phyloP scores from a whole-genome alignment of 192 early-diverging fungal genomes.

The Lunasporangiospora selenospora region DNA sequence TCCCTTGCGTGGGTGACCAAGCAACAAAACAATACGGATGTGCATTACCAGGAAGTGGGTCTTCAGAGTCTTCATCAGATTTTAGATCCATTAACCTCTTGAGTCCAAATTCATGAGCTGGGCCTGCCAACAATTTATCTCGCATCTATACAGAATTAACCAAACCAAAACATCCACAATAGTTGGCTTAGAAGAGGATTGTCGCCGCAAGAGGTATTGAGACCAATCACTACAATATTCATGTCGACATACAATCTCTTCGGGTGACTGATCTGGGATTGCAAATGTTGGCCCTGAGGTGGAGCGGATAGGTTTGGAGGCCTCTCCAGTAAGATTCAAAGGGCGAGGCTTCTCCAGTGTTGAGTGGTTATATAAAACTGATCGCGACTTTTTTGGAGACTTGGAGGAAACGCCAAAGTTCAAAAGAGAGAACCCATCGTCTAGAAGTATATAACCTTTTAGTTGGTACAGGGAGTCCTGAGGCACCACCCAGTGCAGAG shows the following conservation, averaged over 20 bases:
- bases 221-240: neutral
- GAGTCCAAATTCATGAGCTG: conserved; percentile 8
- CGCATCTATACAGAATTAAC: conserved; percentile 10
- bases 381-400: conserved; percentile 15
- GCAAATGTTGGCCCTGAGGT: conserved; percentile 17
- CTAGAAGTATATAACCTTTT: neutral
- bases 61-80: conserved; percentile 8
- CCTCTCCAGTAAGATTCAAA: neutral
- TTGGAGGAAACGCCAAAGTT: conserved; percentile 12
- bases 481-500: no score
- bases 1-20: neutral
- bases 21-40: neutral
- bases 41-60: conserved; percentile 10
- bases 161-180: neutral
- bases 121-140: conserved; percentile 14
- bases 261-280: conserved; percentile 25
- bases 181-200: neutral
- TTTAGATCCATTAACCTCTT: conserved; percentile 3
- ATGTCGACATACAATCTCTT: conserved; percentile 34
- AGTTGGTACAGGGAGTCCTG: no score
- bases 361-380: neutral
- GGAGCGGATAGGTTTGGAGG: neutral
- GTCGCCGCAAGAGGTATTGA: neutral
- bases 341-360: conserved; percentile 12
- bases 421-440: conserved; percentile 8